Percentiles rank a stretch among this genome's conserved stretches.
These are phyloP conservation scores for Clonostachys byssicola DNA, from an alignment of 2,329 filamentous ascomycete species.

Conservation along the genomic window DNA sequence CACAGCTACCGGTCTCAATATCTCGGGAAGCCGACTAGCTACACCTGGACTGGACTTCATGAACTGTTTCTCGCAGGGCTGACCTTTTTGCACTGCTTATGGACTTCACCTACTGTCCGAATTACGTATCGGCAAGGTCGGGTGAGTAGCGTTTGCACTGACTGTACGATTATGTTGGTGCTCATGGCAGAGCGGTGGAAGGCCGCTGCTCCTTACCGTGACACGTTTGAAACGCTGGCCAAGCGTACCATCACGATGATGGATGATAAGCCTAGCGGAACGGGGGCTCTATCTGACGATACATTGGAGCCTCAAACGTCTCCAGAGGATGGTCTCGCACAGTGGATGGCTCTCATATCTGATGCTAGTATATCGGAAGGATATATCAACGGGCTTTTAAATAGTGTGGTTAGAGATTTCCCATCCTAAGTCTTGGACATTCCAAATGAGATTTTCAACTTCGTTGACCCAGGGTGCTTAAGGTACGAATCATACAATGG, in stretches of 20 bases:
- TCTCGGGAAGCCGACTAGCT: neutral
- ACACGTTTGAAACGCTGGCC: conserved; percentile 22
- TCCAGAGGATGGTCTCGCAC: too few species aligned
- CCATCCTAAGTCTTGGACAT: too few species aligned
- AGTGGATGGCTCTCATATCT: too few species aligned
- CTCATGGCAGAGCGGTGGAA: conserved; percentile 23
- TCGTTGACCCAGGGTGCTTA: too few species aligned
- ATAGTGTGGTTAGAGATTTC: too few species aligned
- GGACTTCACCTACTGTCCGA: conserved; percentile 15
- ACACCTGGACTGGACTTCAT: neutral
- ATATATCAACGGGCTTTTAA: too few species aligned
- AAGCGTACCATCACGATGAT: conserved; percentile 13
- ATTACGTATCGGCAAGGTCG: conserved; percentile 4
- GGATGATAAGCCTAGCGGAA: neutral
- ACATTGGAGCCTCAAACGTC: too few species aligned
- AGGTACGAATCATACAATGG: too few species aligned
- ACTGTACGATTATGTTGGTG: conserved; percentile 20
- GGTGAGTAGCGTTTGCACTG: conserved; percentile 16
- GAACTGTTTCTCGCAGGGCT: neutral
- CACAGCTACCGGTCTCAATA: conserved; percentile 8
- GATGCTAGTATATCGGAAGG: too few species aligned
- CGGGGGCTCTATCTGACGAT: too few species aligned
- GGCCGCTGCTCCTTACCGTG: conserved; percentile 20
- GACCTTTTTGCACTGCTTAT: conserved; percentile 18
- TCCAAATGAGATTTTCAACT: too few species aligned